Evolutionary conservation across 148 eudicot species (phyloP), one percentile per base, ranked within the genome.

Genomic region (Spergularia bocconei): DNA sequence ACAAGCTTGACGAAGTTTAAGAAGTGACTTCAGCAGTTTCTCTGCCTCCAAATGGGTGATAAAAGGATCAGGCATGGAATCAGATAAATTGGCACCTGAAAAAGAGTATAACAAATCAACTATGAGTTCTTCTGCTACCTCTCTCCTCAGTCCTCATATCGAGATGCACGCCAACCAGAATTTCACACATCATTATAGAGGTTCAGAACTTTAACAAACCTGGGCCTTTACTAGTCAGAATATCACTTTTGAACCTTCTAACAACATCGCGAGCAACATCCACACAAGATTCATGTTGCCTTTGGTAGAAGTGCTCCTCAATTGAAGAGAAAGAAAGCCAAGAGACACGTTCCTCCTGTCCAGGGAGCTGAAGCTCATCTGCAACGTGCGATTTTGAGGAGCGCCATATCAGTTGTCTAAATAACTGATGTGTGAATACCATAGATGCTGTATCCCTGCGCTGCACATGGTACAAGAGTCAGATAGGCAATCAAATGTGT

Each of bases 1-100:
- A 78, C 98, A 94, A 23, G 98, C 97, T 86, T 94, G 98, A 50
- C 98, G 91, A 83, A 94, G 97, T 91, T 92, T 94, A 82, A 92
- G 77, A 85, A 94, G 97, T 47, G 98, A 91, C 82, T 85, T 91
- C 58, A 94, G 77, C 69, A 94, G 89, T 88, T 91, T 94, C 61
- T 93, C 81, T 57, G 98, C 96, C 86, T 94, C 98, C 78, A 61
- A 73, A 73, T 90, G 91, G 71, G 90, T 94, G 63, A 91, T 79
- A 72, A 78, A 78, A 78, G 78, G 74, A 75, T 90, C 93, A 47
- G 85, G 78, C 64, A 66, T 58, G 54, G 78, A 64, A 76, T 84
- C 89, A 67, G 84, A 79, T 62, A 82, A 72, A n/a, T 21, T 59
- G 57, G 88, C 72, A 75, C 82, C 96, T 93, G 87, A 73, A 78